Evolutionary conservation across 1,284 basidiomycete species (phyloP), one percentile per base, ranked within the genome.

Genomic region (Porodaedalea pini): DNA sequence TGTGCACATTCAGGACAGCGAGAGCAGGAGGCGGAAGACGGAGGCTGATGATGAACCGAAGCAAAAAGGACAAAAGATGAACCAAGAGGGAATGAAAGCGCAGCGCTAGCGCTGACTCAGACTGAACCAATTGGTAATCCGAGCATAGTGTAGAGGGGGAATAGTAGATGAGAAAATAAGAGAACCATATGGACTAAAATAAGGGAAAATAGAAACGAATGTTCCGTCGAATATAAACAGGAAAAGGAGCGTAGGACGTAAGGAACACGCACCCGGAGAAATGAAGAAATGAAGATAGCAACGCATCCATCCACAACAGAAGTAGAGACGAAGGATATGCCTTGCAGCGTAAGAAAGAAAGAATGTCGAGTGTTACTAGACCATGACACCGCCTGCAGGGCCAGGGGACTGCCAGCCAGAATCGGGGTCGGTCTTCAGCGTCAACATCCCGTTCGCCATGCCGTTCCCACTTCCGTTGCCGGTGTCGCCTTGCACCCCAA

Each of bases 341-440:
- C n/a, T n/a, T n/a, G n/a, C n/a, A n/a, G n/a, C n/a, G n/a, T n/a
- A n/a, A n/a, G n/a, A n/a, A n/a, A n/a, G n/a, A n/a, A n/a, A n/a
- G n/a, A n/a, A n/a, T n/a, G n/a, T n/a, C n/a, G n/a, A 41, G 8
- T 17, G 19, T n/a, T 47, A 31, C 40, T 55, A 59, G 45, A 59
- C 44, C 57, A 59, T 59, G 15, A 59, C 57, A 36, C 57, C 32
- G 11, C 47, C 48, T 32, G 56, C 31, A 19, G 34, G 19, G 7
- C 15, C 25, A 15, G 56, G 6, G 17, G 56, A 27, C 23, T 52
- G 49, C 56, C 56, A 57, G 21, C 44, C 48, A 19, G 40, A 23
- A 17, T 57, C 56, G 10, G 50, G n/a, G 5, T 57, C 56, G 2
- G 15, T 29, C 40, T 56, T 56, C 13, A 51, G 49, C 13, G 23